A percentile compares a stretch with the other conserved stretches of the same genome.
Evolutionary conservation across 176 grass and related monocot genomes (phyloP).

Genomic region (Rhynchospora breviuscula): DNA sequence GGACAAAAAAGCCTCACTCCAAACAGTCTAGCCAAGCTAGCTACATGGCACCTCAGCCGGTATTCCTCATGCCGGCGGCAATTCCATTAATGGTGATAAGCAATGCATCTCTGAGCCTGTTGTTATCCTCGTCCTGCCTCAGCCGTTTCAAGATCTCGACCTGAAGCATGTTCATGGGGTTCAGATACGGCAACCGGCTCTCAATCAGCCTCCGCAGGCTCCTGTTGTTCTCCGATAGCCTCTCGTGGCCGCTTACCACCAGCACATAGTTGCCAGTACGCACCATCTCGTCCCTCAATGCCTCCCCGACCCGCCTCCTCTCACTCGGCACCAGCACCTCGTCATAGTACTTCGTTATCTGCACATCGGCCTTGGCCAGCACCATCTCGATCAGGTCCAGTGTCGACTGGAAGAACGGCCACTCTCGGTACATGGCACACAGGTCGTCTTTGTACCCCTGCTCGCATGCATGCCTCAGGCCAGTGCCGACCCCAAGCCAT

Average conservation of each 20-base stretch:
- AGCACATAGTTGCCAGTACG: constrained; percentile 56
- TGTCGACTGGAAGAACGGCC: constrained; percentile 94
- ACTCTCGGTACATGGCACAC: constrained; percentile 70
- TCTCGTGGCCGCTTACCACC: constrained; percentile 63
- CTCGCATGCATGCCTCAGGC: constrained; percentile 57
- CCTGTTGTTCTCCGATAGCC: constrained; percentile 61
- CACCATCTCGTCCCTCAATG: constrained; percentile 42
- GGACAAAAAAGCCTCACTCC: neutral
- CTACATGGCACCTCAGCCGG: constrained; percentile 35
- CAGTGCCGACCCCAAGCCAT: constrained; percentile 69
- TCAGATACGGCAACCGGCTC: constrained; percentile 64
- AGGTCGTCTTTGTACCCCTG: constrained; percentile 52
- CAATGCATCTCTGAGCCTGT: constrained; percentile 63
- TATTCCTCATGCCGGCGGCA: constrained; percentile 89
- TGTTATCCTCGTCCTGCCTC: constrained; percentile 55
- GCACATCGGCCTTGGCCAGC: constrained; percentile 69
- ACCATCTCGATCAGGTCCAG: constrained; percentile 95
- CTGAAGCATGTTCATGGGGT: constrained; percentile 88
- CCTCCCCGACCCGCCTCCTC: constrained; percentile 29
- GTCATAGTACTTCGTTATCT: constrained; percentile 66
- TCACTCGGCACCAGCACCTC: constrained; percentile 46
- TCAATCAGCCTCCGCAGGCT: constrained; percentile 64
- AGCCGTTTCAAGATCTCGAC: constrained; percentile 74
- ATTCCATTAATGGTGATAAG: constrained; percentile 95
- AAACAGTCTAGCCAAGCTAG: neutral